Evolutionary conservation across 2,329 filamentous ascomycete genomes (phyloP).

Genomic region (Polychaeton citri): DNA sequence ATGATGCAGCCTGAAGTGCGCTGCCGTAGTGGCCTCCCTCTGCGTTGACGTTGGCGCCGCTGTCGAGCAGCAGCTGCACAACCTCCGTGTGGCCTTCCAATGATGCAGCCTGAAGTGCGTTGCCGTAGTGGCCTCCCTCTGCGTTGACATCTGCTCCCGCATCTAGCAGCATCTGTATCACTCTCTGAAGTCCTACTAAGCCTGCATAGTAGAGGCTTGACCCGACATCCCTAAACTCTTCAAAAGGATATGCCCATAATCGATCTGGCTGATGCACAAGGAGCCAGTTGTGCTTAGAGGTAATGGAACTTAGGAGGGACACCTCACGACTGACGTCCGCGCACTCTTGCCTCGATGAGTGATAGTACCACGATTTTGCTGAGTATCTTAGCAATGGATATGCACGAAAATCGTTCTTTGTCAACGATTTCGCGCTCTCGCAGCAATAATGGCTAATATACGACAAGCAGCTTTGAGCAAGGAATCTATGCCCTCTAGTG

Average conservation of each 20-base stretch:
- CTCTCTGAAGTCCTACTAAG: slow-evolving; percentile 1
- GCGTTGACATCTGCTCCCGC: slow-evolving; percentile 7
- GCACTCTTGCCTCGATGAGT: slow-evolving; percentile 4
- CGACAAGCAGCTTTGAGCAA: slow-evolving; percentile 6
- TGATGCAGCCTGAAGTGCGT: slow-evolving; percentile 7
- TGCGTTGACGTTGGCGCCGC: slow-evolving; percentile 5
- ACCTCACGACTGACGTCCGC: slow-evolving; percentile 3
- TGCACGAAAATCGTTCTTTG: not conserved
- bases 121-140: slow-evolving; percentile 1
- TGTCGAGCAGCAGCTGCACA: slow-evolving; percentile 7
- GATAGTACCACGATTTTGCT: slow-evolving; percentile 6
- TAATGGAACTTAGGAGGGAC: slow-evolving; percentile 2
- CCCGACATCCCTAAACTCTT: slow-evolving; percentile 1
- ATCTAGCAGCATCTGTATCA: slow-evolving; percentile 4
- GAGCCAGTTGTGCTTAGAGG: slow-evolving; percentile 2
- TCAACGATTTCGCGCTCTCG: slow-evolving; percentile 1
- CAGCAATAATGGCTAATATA: slow-evolving; percentile 5
- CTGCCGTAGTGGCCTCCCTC: slow-evolving; percentile 1
- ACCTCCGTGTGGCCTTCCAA: slow-evolving; percentile 3
- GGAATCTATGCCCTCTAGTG: slow-evolving; percentile 1
- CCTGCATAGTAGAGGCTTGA: slow-evolving; percentile 4
- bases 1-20: slow-evolving; percentile 3
- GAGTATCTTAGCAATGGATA: slow-evolving; percentile 8
- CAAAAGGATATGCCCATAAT: not conserved
- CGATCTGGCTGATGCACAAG: slow-evolving; percentile 3